A percentile compares a stretch with the other conserved stretches of the same genome.
phyloP scores from a whole-genome alignment of 2,329 filamentous ascomycete species.

The Nectriaceae sp. region DNA sequence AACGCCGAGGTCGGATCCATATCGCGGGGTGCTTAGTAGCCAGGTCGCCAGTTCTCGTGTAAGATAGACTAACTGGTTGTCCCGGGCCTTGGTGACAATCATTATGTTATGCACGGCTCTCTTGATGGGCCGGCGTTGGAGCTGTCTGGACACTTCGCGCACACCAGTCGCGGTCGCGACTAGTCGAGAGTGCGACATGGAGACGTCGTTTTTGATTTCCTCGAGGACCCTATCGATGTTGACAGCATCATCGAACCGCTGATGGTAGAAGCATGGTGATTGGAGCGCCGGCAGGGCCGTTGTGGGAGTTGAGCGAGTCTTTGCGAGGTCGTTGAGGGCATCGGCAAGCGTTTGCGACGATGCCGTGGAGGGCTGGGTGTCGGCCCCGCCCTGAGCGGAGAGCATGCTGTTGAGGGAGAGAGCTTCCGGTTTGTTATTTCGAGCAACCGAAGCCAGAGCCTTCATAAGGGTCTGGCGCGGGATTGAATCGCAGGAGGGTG shows the following conservation, averaged over 20 bases:
- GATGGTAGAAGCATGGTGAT: constrained; percentile 97
- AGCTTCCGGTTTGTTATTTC: constrained; percentile 62
- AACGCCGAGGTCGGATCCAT: constrained; percentile 86
- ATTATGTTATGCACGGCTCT: constrained; percentile 91
- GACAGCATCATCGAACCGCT: constrained; percentile 93
- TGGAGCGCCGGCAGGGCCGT: constrained; percentile 65
- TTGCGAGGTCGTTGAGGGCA: constrained; percentile 56
- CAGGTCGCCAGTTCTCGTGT: constrained; percentile 87
- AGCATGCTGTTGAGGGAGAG: constrained; percentile 64
- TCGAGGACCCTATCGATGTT: constrained; percentile 94
- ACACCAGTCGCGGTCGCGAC: constrained; percentile 96
- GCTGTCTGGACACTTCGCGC: constrained; percentile 91
- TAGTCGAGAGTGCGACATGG: constrained; percentile 88
- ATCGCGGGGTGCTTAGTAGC: constrained; percentile 85
- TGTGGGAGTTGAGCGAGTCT: constrained; percentile 37
- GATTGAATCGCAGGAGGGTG: constrained; percentile 62
- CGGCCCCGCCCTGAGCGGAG: constrained; percentile 42
- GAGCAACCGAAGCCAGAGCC: constrained; percentile 69
- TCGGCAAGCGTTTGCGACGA: constrained; percentile 66
- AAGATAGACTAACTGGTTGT: constrained; percentile 87
- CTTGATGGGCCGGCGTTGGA: constrained; percentile 89
- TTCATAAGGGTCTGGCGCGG: constrained; percentile 83
- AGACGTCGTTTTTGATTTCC: constrained; percentile 87
- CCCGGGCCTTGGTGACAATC: constrained; percentile 97
- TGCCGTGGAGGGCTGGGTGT: constrained; percentile 44